Percentiles rank a stretch among this genome's conserved stretches.
Conservation (phyloP, 73 alveolate genomes). For the Tetrahymena borealis region DNA sequence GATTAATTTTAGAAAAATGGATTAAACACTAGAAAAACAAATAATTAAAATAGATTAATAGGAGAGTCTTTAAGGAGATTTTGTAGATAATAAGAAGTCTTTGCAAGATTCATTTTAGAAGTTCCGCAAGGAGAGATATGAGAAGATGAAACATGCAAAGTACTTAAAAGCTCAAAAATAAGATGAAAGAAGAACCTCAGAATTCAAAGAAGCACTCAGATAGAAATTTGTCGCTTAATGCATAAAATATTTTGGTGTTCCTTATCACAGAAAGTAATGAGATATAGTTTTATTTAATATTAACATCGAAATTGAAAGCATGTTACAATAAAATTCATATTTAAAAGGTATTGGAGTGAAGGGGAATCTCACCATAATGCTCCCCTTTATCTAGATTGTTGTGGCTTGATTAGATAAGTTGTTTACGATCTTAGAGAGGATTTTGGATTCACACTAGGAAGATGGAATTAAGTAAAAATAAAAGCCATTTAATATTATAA, state of each 20-base stretch:
- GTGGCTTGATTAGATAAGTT: conserved; percentile 78
- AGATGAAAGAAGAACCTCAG: not conserved
- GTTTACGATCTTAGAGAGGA: conserved; percentile 76
- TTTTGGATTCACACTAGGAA: conserved; percentile 86
- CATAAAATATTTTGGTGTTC: conserved; percentile 82
- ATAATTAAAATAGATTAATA: not conserved
- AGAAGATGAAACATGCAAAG: not conserved
- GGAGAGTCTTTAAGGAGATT: not conserved
- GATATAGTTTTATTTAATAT: conserved; percentile 20
- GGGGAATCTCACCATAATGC: conserved; percentile 45
- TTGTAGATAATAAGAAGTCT: not conserved
- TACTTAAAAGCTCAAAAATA: not conserved
- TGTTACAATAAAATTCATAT: not conserved
- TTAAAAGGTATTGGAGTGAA: conserved; percentile 11
- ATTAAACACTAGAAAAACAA: not conserved
- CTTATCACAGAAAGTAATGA: conserved; percentile 59
- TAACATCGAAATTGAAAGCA: too few relatives aligned
- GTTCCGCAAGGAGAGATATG: not conserved
- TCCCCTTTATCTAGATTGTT: conserved; percentile 83
- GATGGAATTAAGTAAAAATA: conserved; percentile 79
- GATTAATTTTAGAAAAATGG: not conserved
- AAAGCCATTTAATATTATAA: not conserved
- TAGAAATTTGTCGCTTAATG: conserved; percentile 75
- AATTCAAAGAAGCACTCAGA: conserved; percentile 48
- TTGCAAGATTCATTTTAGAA: not conserved